Conservation (phyloP, 129 eudicot genomes). For the Smallanthus sonchifolius region DNA sequence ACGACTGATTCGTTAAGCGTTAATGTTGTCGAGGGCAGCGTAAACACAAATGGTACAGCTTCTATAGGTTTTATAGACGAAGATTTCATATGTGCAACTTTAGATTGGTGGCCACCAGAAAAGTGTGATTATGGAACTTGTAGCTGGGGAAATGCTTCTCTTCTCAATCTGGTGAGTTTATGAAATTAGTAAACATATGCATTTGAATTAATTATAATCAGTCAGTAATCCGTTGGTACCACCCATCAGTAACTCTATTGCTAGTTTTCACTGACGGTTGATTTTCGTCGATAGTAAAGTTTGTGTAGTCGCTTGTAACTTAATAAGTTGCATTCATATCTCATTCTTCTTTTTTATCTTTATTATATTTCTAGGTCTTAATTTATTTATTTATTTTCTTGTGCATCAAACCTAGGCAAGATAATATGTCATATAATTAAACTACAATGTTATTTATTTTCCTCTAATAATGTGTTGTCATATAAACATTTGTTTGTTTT, state of each 20-base stretch:
- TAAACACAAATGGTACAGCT: conserved; percentile 37
- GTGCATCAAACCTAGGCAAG: conserved; percentile 25
- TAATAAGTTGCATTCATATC: too few species aligned
- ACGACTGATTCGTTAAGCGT: not conserved
- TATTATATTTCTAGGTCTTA: too few species aligned
- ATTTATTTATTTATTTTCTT: too few species aligned
- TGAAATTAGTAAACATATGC: not conserved
- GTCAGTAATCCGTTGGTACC: too few species aligned
- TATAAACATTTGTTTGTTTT: not conserved
- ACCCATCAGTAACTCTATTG: too few species aligned
- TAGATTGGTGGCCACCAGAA: conserved; percentile 93
- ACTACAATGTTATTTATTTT: not conserved
- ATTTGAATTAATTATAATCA: too few species aligned
- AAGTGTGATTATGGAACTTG: conserved; percentile 94
- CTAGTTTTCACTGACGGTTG: too few species aligned
- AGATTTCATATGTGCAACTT: conserved; percentile 73
- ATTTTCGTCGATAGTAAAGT: too few species aligned
- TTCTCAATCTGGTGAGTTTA: conserved; percentile 66
- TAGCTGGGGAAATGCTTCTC: conserved; percentile 52
- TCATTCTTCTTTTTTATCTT: too few species aligned
- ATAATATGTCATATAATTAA: not conserved
- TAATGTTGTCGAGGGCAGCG: conserved; percentile 24
- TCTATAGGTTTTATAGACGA: conserved; percentile 52
- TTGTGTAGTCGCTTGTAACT: too few species aligned
- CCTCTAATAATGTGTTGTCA: not conserved